Evolutionary conservation across 2,329 filamentous ascomycete genomes (phyloP), one percentile per base, ranked within the genome.

Genomic region (Chrysosporium queenslandicum): DNA sequence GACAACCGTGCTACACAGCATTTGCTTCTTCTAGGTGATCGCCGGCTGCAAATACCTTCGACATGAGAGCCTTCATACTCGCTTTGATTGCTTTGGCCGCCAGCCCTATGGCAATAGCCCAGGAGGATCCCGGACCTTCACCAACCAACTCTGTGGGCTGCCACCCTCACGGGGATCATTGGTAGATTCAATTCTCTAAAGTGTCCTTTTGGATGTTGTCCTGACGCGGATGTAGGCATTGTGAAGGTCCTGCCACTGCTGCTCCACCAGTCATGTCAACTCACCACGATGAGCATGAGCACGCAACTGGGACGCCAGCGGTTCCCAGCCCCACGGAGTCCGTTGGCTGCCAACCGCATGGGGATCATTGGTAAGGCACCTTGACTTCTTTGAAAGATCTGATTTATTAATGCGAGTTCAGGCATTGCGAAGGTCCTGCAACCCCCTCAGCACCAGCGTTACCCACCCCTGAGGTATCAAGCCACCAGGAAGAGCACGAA

Each of bases 341-440:
- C 41, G 30, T 45, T 4, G 58, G 58, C 1, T 61, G 59, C 21
- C 52, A 55, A 25, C 55, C 55, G 9, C 55, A 58, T 54, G 57
- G 57, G 23, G 55, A 58, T 43, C 55, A 58, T 25, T 57, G 57
- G 57, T 55, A 29, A 40, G 55, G 39, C 21, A 20, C 12, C 36
- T 7, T 2, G 14, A 25, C 14, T 21, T 20, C 14, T 6, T 46
- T 8, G 5, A 27, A 46, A 16, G 18, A 1, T 4, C 21, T 2
- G 1, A 9, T 30, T 39, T 9, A 42, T 9, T 49, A 30, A 49
- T 51, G 12, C 16, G 25, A n/a, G 11, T 37, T 18, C n/a, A 64
- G 63, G 63, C 63, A 66, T 47, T 66, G 64, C 34, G 61, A 63
- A 7, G 63, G 61, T 4, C 61, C 63, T n/a, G 42, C 36, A 32